Evolutionary conservation across 2,329 filamentous ascomycete species (phyloP).

Genomic region (Diaporthe sp.): DNA sequence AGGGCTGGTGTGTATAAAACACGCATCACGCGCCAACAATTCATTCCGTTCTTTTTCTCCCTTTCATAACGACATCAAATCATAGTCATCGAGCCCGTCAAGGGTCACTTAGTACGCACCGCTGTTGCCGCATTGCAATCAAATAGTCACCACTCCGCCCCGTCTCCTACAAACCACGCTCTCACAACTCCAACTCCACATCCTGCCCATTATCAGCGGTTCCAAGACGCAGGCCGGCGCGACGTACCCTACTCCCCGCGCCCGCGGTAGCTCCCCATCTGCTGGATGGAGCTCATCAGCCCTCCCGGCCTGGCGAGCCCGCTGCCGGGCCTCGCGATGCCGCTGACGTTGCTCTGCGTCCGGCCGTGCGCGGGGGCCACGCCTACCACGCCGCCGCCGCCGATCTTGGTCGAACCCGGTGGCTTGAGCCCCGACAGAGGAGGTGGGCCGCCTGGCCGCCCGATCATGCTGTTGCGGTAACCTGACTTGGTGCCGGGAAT

Average conservation of each 20-base stretch:
- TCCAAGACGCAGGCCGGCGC: background rate
- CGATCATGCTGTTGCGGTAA: slow-evolving; percentile 65
- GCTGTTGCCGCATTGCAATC: background rate
- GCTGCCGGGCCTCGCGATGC: slow-evolving; percentile 64
- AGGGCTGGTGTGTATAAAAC: background rate
- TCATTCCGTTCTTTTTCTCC: slow-evolving; percentile 13
- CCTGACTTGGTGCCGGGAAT: slow-evolving; percentile 50
- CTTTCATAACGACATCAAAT: slow-evolving; percentile 36
- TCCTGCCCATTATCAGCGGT: background rate
- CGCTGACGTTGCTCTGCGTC: slow-evolving; percentile 57
- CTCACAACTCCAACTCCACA: background rate
- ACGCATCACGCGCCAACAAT: slow-evolving; percentile 11
- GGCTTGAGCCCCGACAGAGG: slow-evolving; percentile 68
- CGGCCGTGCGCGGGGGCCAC: slow-evolving; percentile 52
- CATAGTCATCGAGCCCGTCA: slow-evolving; percentile 32
- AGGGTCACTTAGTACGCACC: background rate
- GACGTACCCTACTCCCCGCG: slow-evolving; percentile 47
- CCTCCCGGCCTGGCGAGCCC: slow-evolving; percentile 69
- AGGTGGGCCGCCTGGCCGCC: slow-evolving; percentile 52
- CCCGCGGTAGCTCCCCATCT: slow-evolving; percentile 78
- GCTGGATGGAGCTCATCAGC: slow-evolving; percentile 88
- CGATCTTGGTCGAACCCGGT: slow-evolving; percentile 67
- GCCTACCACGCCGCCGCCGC: slow-evolving; percentile 52
- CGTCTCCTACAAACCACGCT: background rate
- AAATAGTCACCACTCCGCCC: background rate